Evolutionary conservation across 2,329 filamentous ascomycete species (phyloP).

Genomic region (Fusarium algeriense): DNA sequence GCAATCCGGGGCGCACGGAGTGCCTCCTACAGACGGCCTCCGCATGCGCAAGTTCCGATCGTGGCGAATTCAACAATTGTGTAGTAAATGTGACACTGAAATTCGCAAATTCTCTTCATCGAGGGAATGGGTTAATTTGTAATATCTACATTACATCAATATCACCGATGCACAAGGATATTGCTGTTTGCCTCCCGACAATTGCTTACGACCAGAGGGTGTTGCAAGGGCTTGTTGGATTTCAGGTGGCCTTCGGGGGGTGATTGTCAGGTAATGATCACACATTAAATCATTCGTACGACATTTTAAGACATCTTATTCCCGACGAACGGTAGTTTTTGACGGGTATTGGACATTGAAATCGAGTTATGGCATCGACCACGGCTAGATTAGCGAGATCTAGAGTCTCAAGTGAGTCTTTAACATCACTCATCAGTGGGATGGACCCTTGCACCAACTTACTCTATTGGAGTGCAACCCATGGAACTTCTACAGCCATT

Average conservation of each 20-base stretch:
- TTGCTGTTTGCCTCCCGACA: neutral
- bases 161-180: neutral
- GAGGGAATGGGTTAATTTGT: slow-evolving; percentile 27
- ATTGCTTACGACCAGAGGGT: neutral
- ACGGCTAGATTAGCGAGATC: slow-evolving; percentile 40
- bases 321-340: neutral
- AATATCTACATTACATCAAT: slow-evolving; percentile 32
- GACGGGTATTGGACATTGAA: neutral
- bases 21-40: neutral
- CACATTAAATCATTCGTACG: neutral
- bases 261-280: neutral
- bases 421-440: neutral
- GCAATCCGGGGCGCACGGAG: slow-evolving; percentile 1
- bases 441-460: slow-evolving; percentile 1
- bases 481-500: slow-evolving; percentile 3
- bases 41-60: slow-evolving; percentile 20
- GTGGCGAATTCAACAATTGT: slow-evolving; percentile 30
- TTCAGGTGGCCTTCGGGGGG: neutral
- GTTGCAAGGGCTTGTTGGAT: neutral
- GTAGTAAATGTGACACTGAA: slow-evolving; percentile 4
- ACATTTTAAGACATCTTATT: neutral
- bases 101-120: slow-evolving; percentile 12
- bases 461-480: neutral
- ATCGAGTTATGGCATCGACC: slow-evolving; percentile 9
- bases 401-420: slow-evolving; percentile 8